A percentile compares a stretch with the other conserved stretches of the same genome.
Conservation (phyloP, 805 yeast genomes). For the Candida glaebosa region DNA sequence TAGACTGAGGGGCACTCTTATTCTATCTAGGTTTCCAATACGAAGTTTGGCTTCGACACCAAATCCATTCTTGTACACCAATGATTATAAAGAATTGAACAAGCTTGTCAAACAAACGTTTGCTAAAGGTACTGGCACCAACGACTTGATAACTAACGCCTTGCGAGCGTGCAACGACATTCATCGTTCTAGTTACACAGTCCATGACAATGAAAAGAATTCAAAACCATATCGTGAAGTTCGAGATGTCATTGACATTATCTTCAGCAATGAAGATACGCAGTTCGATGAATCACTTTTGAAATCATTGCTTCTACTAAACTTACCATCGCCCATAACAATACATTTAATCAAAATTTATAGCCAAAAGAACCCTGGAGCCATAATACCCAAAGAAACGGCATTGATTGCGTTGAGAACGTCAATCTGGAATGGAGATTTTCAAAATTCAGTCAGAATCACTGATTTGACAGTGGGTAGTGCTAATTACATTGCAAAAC, state of each 20-base stretch:
- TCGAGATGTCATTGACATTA: slow-evolving; percentile 5
- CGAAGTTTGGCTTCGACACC: background rate
- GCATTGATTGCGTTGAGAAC: slow-evolving; percentile 64
- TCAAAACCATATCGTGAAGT: slow-evolving; percentile 8
- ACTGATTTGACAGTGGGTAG: slow-evolving; percentile 63
- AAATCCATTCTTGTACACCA: slow-evolving; percentile 4
- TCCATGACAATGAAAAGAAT: slow-evolving; percentile 5
- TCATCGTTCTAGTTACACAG: background rate
- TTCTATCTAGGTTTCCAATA: background rate
- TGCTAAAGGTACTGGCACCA: background rate
- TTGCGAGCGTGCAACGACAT: slow-evolving; percentile 2
- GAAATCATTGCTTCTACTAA: slow-evolving; percentile 26
- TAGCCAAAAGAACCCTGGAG: slow-evolving; percentile 22
- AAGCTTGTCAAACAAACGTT: background rate
- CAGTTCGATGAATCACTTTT: slow-evolving; percentile 22
- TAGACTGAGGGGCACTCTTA: background rate
- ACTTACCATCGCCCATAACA: slow-evolving; percentile 29
- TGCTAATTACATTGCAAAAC: slow-evolving; percentile 41
- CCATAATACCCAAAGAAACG: slow-evolving; percentile 28
- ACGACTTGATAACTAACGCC: background rate
- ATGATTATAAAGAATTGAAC: slow-evolving; percentile 4
- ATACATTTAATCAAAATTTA: slow-evolving; percentile 25
- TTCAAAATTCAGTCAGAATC: slow-evolving; percentile 52
- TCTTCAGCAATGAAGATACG: slow-evolving; percentile 7
- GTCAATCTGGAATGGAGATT: slow-evolving; percentile 56